Conservation (phyloP, 2,329 filamentous ascomycete genomes). For the Pseudogymnoascus sp. region DNA sequence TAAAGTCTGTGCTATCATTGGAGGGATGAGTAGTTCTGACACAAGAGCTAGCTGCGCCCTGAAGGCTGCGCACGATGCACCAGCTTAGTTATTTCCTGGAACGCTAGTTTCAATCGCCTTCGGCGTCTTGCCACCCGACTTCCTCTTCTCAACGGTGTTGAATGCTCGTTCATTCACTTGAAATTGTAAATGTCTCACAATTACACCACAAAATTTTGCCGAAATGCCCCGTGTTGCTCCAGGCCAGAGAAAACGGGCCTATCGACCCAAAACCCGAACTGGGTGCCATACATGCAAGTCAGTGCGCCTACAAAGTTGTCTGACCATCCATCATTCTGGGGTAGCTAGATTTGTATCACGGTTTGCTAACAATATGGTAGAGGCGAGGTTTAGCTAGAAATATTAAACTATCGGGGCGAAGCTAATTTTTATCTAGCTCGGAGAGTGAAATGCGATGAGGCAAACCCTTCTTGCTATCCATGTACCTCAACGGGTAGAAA, state of each 20-base stretch:
- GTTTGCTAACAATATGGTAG: neutral
- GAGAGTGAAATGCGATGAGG: constrained; percentile 10
- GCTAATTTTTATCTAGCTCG: neutral
- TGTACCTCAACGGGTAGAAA: constrained; percentile 7
- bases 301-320: neutral
- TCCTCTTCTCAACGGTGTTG: neutral
- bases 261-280: constrained; percentile 6
- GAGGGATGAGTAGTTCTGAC: neutral
- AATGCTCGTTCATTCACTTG: neutral
- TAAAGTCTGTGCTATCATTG: neutral
- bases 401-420: neutral
- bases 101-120: neutral
- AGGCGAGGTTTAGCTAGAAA: neutral
- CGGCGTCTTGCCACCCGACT: neutral
- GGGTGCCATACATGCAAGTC: neutral
- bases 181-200: neutral
- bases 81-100: neutral
- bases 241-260: constrained; percentile 3
- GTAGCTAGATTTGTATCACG: neutral
- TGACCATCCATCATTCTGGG: neutral
- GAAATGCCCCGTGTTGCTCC: neutral
- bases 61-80: neutral
- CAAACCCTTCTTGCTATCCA: constrained; percentile 1
- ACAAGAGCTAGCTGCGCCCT: neutral
- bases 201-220: neutral